Evolutionary conservation across 192 early-diverging fungal species (phyloP), one percentile per base, ranked within the genome.

Genomic region (Chytriomyces confervae): DNA sequence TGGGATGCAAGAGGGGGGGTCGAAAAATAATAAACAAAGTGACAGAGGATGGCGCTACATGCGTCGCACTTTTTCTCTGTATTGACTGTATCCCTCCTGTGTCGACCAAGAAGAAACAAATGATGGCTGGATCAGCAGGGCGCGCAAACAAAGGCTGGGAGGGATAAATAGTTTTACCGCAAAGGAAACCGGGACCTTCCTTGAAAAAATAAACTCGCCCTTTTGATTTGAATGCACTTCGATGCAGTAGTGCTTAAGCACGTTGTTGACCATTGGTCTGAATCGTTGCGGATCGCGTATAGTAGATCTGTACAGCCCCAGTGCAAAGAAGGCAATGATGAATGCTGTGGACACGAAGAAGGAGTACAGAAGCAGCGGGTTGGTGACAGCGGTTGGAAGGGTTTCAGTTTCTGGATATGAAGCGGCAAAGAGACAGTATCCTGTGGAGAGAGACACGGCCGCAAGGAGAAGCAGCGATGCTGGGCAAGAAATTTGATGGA

Each of bases 211-310:
- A 13, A 74, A 43, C 10, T 74, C 72, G 13, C 24, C 43, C 18
- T 13, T 44, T 10, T 13, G n/a, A 24, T 29, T 24, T 16, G 20
- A 3, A 45, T 63, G 18, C 53, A 74, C 16, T 45, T 74, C 72
- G 61, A 74, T 9, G 46, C 72, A 62, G 47, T 62, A 74, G 46
- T 74, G 72, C 63, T 74, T 74, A 23, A 74, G 45, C 18, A 74
- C 72, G 16, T 61, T 62, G 72, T 74, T 74, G 13, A 74, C 18
- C 24, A n/a, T 61, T 1, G 72, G 72, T n/a, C 53, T 9, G n/a
- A 74, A 63, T 24, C 72, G 53, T 27, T 11, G n/a, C 13, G 72
- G 72, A 63, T 74, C 72, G 11, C 60, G 20, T 23, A 74, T 20
- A 2, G 44, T 36, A 9, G 27, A 46, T 9, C 61, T 36, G 61